Evolutionary conservation across 2,329 filamentous ascomycete species (phyloP).

Genomic region (Alternaria infectoria): DNA sequence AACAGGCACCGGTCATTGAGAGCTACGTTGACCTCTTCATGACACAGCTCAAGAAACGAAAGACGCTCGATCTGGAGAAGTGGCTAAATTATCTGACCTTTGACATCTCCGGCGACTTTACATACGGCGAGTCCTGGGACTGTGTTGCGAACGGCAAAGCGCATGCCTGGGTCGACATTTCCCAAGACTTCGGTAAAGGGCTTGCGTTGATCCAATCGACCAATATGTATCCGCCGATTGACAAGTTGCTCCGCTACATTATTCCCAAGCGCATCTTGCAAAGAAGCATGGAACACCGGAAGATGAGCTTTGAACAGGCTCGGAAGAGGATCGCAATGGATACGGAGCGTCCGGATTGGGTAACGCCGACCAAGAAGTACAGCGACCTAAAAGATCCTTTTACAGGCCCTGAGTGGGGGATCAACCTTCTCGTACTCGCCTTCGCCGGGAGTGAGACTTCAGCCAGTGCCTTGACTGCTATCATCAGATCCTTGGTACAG

Average conservation of each 20-base stretch:
- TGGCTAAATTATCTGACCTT: slow-evolving; percentile 31
- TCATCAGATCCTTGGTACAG: slow-evolving; percentile 42
- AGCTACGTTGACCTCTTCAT: slow-evolving; percentile 33
- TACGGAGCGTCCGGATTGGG: slow-evolving; percentile 34
- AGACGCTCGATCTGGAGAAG: slow-evolving; percentile 22
- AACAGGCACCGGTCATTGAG: slow-evolving; percentile 34
- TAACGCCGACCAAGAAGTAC: slow-evolving; percentile 34
- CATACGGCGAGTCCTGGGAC: slow-evolving; percentile 58
- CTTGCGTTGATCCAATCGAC: slow-evolving; percentile 36
- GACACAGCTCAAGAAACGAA: slow-evolving; percentile 21
- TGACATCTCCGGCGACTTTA: slow-evolving; percentile 52
- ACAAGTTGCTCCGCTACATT: slow-evolving; percentile 29
- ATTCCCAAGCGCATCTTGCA: slow-evolving; percentile 34
- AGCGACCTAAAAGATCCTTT: slow-evolving; percentile 25
- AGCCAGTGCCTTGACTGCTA: slow-evolving; percentile 47
- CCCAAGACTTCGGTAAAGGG: slow-evolving; percentile 34
- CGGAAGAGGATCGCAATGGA: slow-evolving; percentile 28
- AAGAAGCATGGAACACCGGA: slow-evolving; percentile 28
- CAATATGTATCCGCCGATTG: slow-evolving; percentile 32
- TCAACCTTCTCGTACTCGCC: slow-evolving; percentile 48
- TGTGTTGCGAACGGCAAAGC: slow-evolving; percentile 45
- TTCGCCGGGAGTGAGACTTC: slow-evolving; percentile 55
- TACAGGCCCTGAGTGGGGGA: slow-evolving; percentile 44
- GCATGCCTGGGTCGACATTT: slow-evolving; percentile 49
- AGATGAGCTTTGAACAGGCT: slow-evolving; percentile 31